phyloP scores from a whole-genome alignment of 192 early-diverging fungal species.

The Backusella tuberculispora region DNA sequence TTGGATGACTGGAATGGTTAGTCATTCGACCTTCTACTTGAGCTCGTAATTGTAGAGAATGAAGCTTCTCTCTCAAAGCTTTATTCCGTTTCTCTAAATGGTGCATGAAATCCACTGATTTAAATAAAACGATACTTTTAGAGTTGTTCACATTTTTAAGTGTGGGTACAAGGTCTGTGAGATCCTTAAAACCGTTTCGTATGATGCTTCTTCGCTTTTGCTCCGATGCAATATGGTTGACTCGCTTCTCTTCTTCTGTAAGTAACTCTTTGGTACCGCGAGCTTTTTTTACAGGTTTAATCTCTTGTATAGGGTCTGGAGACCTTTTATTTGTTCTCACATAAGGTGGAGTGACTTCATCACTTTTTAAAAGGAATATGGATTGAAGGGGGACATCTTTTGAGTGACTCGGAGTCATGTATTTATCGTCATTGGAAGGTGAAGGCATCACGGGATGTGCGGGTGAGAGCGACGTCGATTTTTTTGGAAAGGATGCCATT shows the following conservation, averaged over 20 bases:
- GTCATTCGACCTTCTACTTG: constrained; percentile 37
- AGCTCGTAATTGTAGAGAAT: constrained; percentile 36
- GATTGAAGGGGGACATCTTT: constrained; percentile 7
- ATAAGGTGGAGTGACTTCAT: constrained; percentile 14
- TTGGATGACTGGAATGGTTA: not conserved
- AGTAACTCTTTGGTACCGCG: constrained; percentile 58
- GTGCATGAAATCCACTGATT: constrained; percentile 70
- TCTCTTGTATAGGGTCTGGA: not conserved
- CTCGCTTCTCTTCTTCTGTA: constrained; percentile 77
- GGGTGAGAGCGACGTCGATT: constrained; percentile 10
- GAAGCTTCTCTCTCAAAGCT: constrained; percentile 30
- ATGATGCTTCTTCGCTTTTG: constrained; percentile 78
- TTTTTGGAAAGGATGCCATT: constrained; percentile 10
- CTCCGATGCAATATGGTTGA: constrained; percentile 79
- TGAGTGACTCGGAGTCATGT: not conserved
- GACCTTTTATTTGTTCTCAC: not conserved
- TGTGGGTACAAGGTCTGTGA: constrained; percentile 86
- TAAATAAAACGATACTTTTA: constrained; percentile 70
- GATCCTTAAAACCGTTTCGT: constrained; percentile 88
- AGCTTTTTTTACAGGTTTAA: not conserved
- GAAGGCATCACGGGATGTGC: constrained; percentile 1
- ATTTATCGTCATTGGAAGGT: not conserved
- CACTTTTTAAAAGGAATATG: constrained; percentile 20
- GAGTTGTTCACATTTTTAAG: constrained; percentile 72
- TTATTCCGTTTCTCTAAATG: constrained; percentile 62